Evolutionary conservation across 2,329 filamentous ascomycete species (phyloP), one percentile per base, ranked within the genome.

Genomic region (Penicillium paneum): DNA sequence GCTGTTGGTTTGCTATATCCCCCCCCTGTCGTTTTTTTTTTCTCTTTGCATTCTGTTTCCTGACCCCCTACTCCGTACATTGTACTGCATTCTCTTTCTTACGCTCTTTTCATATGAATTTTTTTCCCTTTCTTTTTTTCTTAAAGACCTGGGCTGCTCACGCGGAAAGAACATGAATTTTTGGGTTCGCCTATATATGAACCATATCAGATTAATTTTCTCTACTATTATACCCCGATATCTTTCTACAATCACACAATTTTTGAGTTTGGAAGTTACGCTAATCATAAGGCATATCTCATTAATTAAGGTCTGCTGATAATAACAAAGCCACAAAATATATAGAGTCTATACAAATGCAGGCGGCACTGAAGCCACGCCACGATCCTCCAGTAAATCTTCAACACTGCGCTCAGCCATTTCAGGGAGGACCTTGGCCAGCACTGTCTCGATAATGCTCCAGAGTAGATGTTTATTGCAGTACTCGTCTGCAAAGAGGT

Each of bases 401-500:
- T 80, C 78, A 29, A 90, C 82, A 35, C 85, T 84, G 69, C 83
- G 85, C 65, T 90, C 88, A 50, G 81, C 81, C 65, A 97, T 71
- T 75, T 99, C 94, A 5, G 94, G 94, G 68, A 96, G 83, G 58
- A 97, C 73, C 60, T 88, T 84, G 53, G 91, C 83, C n/a, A 97
- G 78, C 2, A 96, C 71, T 54, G 93, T 75, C 75, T 99, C 94
- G 32, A 97, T 76, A 44, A 94, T 79, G 41, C 84, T 81, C 68
- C 96, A 96, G 63, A 96, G 78, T 31, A 97, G 77, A 75, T 97
- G 91, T 76, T 92, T 95, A 75, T 99, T 99, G 74, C 91, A 88
- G 75, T 96, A 96, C 48, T 82, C 79, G 73, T 97, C 91, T 15
- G 83, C 83, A 62, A 96, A 87, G 35, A 92, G 78, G 64, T 88